Conservation (phyloP, 2,329 filamentous ascomycete genomes). For the Botrytis pseudocinerea region DNA sequence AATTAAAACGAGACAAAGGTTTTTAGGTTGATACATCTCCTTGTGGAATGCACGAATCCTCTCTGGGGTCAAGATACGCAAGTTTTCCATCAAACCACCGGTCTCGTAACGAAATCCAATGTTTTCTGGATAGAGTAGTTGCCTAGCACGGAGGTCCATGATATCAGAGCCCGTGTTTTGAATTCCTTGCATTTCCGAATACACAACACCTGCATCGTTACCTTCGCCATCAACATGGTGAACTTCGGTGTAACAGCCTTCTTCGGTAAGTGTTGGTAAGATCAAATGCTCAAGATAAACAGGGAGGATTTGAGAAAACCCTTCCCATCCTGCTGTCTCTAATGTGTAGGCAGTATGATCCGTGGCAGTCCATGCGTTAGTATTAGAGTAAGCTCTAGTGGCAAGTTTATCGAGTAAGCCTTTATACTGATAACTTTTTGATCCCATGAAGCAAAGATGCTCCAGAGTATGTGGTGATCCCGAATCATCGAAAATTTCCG, state of each 20-base stretch:
- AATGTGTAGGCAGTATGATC: slow-evolving; percentile 97
- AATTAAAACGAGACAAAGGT: slow-evolving; percentile 87
- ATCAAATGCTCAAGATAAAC: slow-evolving; percentile 95
- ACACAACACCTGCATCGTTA: slow-evolving; percentile 94
- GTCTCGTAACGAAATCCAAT: slow-evolving; percentile 96
- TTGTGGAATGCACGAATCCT: slow-evolving; percentile 92
- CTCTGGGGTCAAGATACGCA: slow-evolving; percentile 82
- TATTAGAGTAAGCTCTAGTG: slow-evolving; percentile 87
- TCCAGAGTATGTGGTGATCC: slow-evolving; percentile 87
- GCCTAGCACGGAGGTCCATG: slow-evolving; percentile 80
- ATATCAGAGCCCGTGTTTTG: slow-evolving; percentile 83
- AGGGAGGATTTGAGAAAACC: slow-evolving; percentile 90
- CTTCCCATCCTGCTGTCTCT: slow-evolving; percentile 94
- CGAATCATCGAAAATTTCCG: slow-evolving; percentile 96
- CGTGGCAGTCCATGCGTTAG: slow-evolving; percentile 95
- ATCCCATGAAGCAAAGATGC: slow-evolving; percentile 85
- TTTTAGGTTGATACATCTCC: slow-evolving; percentile 97
- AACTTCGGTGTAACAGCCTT: slow-evolving; percentile 91
- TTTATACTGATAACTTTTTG: slow-evolving; percentile 90
- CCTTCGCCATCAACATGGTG: slow-evolving; percentile 93
- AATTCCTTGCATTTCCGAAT: slow-evolving; percentile 97
- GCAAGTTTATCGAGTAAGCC: slow-evolving; percentile 93
- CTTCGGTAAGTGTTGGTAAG: slow-evolving; percentile 86
- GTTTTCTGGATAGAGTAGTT: slow-evolving; percentile 81
- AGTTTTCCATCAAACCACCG: slow-evolving; percentile 92